phyloP scores from a whole-genome alignment of 1,284 basidiomycete genomes.

The Prillingera fragicola region DNA sequence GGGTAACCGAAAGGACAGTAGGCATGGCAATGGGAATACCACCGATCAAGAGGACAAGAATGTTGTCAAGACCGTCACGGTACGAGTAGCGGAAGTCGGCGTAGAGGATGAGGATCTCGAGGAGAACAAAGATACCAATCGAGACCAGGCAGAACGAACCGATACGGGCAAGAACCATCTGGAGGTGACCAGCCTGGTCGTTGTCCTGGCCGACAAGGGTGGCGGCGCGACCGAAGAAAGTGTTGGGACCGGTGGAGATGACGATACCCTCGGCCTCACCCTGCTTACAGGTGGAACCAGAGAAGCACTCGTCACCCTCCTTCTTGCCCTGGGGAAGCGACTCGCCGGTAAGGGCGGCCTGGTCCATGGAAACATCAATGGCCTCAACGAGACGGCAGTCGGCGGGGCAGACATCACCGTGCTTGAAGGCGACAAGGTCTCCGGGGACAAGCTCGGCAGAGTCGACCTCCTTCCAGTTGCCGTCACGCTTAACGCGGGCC shows the following conservation, averaged over 20 bases:
- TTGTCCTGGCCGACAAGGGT: constrained; percentile 93
- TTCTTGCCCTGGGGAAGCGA: constrained; percentile 89
- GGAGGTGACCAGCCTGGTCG: constrained; percentile 93
- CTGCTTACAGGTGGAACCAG: constrained; percentile 94
- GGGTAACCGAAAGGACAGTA: constrained; percentile 89
- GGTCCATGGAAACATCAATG: constrained; percentile 93
- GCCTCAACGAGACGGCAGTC: constrained; percentile 92
- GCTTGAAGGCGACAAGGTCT: constrained; percentile 93
- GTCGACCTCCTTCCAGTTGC: constrained; percentile 81
- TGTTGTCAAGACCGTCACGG: constrained; percentile 91
- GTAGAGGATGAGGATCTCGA: constrained; percentile 83
- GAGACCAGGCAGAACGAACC: constrained; percentile 91
- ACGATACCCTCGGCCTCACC: constrained; percentile 96
- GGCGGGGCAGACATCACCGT: constrained; percentile 92
- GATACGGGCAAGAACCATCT: constrained; percentile 94
- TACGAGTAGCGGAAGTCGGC: constrained; percentile 81
- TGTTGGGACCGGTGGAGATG: constrained; percentile 92
- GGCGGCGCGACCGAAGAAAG: constrained; percentile 92
- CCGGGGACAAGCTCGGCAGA: constrained; percentile 82
- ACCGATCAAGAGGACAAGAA: constrained; percentile 94
- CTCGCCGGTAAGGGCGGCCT: constrained; percentile 93
- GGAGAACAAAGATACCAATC: constrained; percentile 86
- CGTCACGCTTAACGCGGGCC: constrained; percentile 81
- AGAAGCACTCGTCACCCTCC: constrained; percentile 90
- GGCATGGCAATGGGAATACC: constrained; percentile 99